Evolutionary conservation across 1,284 basidiomycete genomes (phyloP).

Genomic region (Ganoderma leucocontextum): DNA sequence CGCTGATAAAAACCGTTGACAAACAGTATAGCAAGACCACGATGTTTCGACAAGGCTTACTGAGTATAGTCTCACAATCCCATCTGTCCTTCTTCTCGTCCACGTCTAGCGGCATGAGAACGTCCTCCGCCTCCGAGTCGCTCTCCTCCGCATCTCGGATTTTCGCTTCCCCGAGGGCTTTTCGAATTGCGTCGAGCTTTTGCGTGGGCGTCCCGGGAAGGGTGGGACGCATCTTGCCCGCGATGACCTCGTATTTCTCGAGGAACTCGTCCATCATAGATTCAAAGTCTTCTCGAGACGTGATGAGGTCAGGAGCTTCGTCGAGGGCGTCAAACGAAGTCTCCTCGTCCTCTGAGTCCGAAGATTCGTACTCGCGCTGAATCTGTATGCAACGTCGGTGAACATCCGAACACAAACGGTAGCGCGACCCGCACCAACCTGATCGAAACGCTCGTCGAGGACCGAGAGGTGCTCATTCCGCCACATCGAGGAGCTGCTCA

Average conservation of each 20-base stretch:
- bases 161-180: conserved; percentile 78
- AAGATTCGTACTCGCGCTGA: conserved; percentile 79
- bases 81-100: conserved; percentile 83
- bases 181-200: conserved; percentile 82
- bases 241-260: conserved; percentile 91
- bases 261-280: conserved; percentile 95
- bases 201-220: conserved; percentile 75
- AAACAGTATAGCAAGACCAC: background rate
- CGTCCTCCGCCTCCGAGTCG: conserved; percentile 56
- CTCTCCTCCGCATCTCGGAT: conserved; percentile 46
- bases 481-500: conserved; percentile 97
- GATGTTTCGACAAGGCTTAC: conserved; percentile 58
- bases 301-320: conserved; percentile 78
- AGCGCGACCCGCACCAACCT: conserved; percentile 55
- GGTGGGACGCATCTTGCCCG: conserved; percentile 84
- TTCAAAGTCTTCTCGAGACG: conserved; percentile 89
- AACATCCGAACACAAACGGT: background rate
- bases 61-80: conserved; percentile 95
- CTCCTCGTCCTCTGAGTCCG: conserved; percentile 62
- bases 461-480: conserved; percentile 89
- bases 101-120: conserved; percentile 60
- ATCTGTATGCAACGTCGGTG: conserved; percentile 52
- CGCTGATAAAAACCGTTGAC: conserved; percentile 53
- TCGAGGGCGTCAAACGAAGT: conserved; percentile 62
- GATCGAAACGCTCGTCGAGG: conserved; percentile 94